phyloP scores from a whole-genome alignment of 2,329 filamentous ascomycete genomes.

The Penicillium sp. region DNA sequence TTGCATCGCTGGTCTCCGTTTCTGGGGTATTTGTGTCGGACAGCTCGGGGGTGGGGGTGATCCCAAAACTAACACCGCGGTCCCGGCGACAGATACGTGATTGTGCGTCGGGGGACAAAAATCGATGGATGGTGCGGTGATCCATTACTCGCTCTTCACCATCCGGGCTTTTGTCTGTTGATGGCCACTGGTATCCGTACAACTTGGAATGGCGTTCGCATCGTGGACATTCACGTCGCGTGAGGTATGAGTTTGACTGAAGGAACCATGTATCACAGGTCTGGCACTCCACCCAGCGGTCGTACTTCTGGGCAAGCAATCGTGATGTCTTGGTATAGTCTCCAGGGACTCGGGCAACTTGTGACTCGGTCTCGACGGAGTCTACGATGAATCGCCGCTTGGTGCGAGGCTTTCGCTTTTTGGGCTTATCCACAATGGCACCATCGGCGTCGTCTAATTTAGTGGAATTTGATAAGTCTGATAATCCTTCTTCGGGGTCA shows the following conservation, averaged over 20 bases:
- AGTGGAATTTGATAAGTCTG: conserved; percentile 27
- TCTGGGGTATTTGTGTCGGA: conserved; percentile 38
- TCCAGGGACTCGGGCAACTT: conserved; percentile 58
- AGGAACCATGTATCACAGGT: conserved; percentile 81
- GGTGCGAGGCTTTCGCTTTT: conserved; percentile 22
- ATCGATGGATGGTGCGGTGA: conserved; percentile 83
- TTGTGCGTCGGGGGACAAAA: conserved; percentile 71
- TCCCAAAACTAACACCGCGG: conserved; percentile 37
- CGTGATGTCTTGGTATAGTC: conserved; percentile 80
- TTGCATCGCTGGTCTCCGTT: conserved; percentile 37
- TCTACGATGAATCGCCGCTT: conserved; percentile 31
- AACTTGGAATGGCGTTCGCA: conserved; percentile 95
- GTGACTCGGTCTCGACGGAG: conserved; percentile 39
- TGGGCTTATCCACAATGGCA: conserved; percentile 19
- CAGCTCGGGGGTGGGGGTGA: conserved; percentile 39
- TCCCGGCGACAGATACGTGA: conserved; percentile 36
- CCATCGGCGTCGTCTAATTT: conserved; percentile 30
- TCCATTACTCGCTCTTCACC: conserved; percentile 69
- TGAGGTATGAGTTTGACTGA: conserved; percentile 83
- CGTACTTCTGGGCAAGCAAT: conserved; percentile 71
- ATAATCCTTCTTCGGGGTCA: conserved; percentile 21
- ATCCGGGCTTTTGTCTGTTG: conserved; percentile 84
- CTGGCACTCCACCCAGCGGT: conserved; percentile 83
- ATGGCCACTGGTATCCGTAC: conserved; percentile 94
- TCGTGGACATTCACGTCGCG: conserved; percentile 78